Evolutionary conservation across 2,329 filamentous ascomycete species (phyloP).

Genomic region (Rachicladosporium sp.): DNA sequence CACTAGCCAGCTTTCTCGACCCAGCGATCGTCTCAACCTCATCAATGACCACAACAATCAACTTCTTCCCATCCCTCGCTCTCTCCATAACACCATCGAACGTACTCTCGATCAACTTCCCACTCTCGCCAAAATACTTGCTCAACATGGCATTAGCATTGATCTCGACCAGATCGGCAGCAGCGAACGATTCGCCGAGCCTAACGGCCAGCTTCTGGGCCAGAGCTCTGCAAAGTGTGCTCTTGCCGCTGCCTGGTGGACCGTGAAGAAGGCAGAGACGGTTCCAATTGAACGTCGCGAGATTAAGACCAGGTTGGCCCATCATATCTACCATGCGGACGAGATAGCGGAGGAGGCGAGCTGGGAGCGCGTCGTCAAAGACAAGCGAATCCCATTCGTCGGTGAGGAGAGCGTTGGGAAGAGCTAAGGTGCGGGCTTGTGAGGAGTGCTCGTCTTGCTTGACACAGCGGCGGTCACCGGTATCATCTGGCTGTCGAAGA

Average conservation of each 20-base stretch:
- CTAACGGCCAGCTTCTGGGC: slow-evolving; percentile 40
- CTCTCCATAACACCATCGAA: slow-evolving; percentile 28
- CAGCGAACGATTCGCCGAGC: slow-evolving; percentile 24
- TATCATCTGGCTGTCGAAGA: slow-evolving; percentile 20
- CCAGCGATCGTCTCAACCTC: slow-evolving; percentile 39
- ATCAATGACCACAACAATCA: slow-evolving; percentile 38
- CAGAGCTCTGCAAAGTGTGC: slow-evolving; percentile 33
- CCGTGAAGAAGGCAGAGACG: slow-evolving; percentile 32
- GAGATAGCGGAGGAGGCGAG: slow-evolving; percentile 28
- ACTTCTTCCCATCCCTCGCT: slow-evolving; percentile 28
- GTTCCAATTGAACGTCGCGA: slow-evolving; percentile 33
- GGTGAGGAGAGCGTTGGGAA: slow-evolving; percentile 30
- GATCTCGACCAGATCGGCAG: slow-evolving; percentile 30
- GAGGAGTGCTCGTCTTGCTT: slow-evolving; percentile 17
- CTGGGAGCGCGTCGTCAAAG: slow-evolving; percentile 31
- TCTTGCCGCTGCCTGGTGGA: slow-evolving; percentile 33
- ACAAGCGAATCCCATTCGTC: slow-evolving; percentile 36
- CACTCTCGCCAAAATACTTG: slow-evolving; percentile 37
- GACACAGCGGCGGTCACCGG: slow-evolving; percentile 12
- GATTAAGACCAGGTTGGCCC: slow-evolving; percentile 24
- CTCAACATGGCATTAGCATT: slow-evolving; percentile 34
- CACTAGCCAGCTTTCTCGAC: slow-evolving; percentile 28
- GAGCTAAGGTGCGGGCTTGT: slow-evolving; percentile 21
- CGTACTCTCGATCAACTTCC: slow-evolving; percentile 30
- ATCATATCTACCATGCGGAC: slow-evolving; percentile 27